A percentile compares a stretch with the other conserved stretches of the same genome.
phyloP scores from a whole-genome alignment of 1,284 basidiomycete genomes.

The Malassezia slooffiae region DNA sequence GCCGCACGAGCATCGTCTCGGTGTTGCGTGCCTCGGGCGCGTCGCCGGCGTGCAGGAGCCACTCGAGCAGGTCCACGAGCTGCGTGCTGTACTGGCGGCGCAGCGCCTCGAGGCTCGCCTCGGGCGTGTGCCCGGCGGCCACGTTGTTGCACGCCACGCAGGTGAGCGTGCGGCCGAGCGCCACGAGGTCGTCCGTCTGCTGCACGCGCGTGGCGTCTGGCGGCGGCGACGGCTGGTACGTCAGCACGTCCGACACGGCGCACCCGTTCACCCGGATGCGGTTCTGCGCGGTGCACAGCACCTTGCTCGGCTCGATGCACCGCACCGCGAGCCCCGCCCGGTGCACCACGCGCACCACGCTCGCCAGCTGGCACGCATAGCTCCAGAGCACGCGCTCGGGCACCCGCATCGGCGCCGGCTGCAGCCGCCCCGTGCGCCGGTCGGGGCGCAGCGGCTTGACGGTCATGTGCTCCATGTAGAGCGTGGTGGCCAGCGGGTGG shows the following conservation, averaged over 20 bases:
- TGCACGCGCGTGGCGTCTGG: constrained; percentile 21
- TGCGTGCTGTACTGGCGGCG: constrained; percentile 66
- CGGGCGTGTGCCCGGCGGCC: constrained; percentile 56
- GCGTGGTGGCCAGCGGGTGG: constrained; percentile 70
- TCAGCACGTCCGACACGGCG: constrained; percentile 41
- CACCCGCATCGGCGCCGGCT: constrained; percentile 48
- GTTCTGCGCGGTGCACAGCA: constrained; percentile 58
- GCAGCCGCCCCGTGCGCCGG: constrained; percentile 39
- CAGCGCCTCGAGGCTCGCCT: constrained; percentile 68
- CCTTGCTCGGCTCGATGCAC: constrained; percentile 74
- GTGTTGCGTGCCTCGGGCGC: constrained; percentile 50
- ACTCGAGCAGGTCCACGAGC: constrained; percentile 66
- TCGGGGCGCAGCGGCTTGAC: constrained; percentile 48
- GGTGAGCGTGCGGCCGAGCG: constrained; percentile 75
- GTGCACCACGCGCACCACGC: constrained; percentile 75
- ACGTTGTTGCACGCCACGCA: constrained; percentile 63
- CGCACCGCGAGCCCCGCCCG: constrained; percentile 69
- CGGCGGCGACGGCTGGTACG: constrained; percentile 24
- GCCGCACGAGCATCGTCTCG: constrained; percentile 66
- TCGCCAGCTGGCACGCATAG: constrained; percentile 80
- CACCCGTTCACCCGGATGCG: constrained; percentile 33
- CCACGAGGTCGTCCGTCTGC: constrained; percentile 72
- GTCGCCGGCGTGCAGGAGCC: constrained; percentile 52
- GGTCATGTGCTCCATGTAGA: constrained; percentile 59
- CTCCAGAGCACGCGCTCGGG: constrained; percentile 85